Base-by-base conservation (phyloP, 768 basidiomycete species). In the Rhodotorula diobovata region DNA sequence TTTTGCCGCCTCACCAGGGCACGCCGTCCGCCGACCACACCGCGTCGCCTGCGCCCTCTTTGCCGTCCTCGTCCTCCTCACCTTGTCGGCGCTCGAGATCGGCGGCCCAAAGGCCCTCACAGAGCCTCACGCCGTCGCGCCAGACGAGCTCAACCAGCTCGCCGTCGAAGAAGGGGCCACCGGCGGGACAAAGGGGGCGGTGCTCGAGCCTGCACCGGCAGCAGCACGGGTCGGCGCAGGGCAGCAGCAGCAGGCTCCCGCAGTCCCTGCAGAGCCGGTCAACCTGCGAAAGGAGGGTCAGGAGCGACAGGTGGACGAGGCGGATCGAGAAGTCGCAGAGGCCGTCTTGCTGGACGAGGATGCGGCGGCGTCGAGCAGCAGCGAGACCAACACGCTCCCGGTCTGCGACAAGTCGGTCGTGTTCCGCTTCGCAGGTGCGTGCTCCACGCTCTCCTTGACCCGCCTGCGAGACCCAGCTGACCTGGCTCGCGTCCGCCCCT, bases 391-490 rank as follows among this genome's bases (percentile, higher is more conserved):
- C 20, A 2, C 28, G 1, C 18, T 74, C n/a, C 69, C 73, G 0
- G 32, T 60, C 4, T 74, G 73, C 50, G 30, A 50, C 30, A 43
- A 51, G 23, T 67, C 73, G 35, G 60, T 68, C 4, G 54, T 74
- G 12, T 74, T 70, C 46, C 61, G 66, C 12, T 67, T 74, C 35
- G 73, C 66, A 14, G 66, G 72, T 73, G 18, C 48, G 68, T 35
- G 30, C 37, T 18, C 34, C 21, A 14, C 4, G 39, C 37, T 34
- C n/a, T 28, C 51, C 15, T 9, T 23, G 32, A n/a, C 16, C 16
- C 25, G 9, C 12, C 21, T 21, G 28, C 50, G 23, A 46, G 46
- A 46, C 51, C 50, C n/a, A 0, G 28, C 51, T 53, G 12, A 53
- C 51, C 51, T 23, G 2, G 4, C 5, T n/a, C n/a, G n/a, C 37